phyloP scores from a whole-genome alignment of 1,284 basidiomycete species.

The Boletellus deceptivus region DNA sequence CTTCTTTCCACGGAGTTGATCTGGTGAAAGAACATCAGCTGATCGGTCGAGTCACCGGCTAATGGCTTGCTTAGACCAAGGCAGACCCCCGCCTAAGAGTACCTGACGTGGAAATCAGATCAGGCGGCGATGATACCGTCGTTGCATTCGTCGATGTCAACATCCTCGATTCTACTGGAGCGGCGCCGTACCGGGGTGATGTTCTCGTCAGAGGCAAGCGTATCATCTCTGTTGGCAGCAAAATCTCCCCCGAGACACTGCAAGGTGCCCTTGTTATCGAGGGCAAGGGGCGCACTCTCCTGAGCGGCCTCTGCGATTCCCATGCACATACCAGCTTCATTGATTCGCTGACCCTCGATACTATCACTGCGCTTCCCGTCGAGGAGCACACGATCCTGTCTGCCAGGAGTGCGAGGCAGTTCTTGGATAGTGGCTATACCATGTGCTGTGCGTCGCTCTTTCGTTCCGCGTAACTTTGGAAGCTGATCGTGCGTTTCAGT shows the following conservation, averaged over 20 bases:
- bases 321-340: slow-evolving; percentile 30
- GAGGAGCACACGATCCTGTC: slow-evolving; percentile 31
- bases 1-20: slow-evolving; percentile 24
- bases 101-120: slow-evolving; percentile 27
- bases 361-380: slow-evolving; percentile 21
- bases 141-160: slow-evolving; percentile 31
- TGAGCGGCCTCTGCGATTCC: slow-evolving; percentile 32
- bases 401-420: slow-evolving; percentile 26
- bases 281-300: slow-evolving; percentile 27
- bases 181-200: slow-evolving; percentile 29
- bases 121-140: slow-evolving; percentile 19
- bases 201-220: slow-evolving; percentile 33
- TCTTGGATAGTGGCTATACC: slow-evolving; percentile 33
- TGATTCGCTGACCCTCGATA: slow-evolving; percentile 26
- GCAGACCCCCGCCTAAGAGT: slow-evolving; percentile 22
- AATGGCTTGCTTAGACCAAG: slow-evolving; percentile 19
- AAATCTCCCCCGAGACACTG: slow-evolving; percentile 19
- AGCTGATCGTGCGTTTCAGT: slow-evolving; percentile 8
- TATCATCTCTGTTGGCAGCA: slow-evolving; percentile 27
- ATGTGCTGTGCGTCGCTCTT: slow-evolving; percentile 28
- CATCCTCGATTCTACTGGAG: slow-evolving; percentile 35
- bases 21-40: slow-evolving; percentile 13
- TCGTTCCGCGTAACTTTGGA: neutral
- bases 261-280: slow-evolving; percentile 21
- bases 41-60: neutral